Base-by-base conservation (phyloP, 2,329 filamentous ascomycete genomes). In the Monosporascus sp. region DNA sequence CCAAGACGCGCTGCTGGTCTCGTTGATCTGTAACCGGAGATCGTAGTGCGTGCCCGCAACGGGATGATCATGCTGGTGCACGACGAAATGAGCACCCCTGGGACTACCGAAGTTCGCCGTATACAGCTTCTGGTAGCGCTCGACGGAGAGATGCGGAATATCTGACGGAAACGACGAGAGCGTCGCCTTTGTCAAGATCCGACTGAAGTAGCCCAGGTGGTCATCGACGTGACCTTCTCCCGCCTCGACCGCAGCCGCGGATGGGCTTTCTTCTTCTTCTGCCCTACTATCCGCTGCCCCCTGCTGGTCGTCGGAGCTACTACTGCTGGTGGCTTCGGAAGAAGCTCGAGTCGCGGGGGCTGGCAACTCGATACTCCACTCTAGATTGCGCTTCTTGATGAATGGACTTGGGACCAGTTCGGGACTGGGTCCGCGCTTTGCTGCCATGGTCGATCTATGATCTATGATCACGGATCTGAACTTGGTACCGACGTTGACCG, bases 21-120 rank as follows among this genome's bases (percentile, higher is more conserved):
- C 75, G 31, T 86, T 89, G 64, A 89, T 85, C 65, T 89, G 85
- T 18, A 89, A 72, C 3, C 86, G 76, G 20, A 89, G 73, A 66
- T 89, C 87, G 71, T 89, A 88, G 64, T 87, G 83, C 1, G 77
- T 76, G 24, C 86, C 85, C 9, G 86, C 84, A 44, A 87, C 66
- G 1, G 86, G 87, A 63, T 89, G 86, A 62, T 88, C 85, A 64
- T 90, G 85, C 63, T 90, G 85, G 65, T 89, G 85, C 38, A 89
- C 77, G 49, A 89, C 81, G 62, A 89, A 89, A 65, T 85, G 82
- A 8, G 74, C 70, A 18, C 75, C 75, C 17, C 52, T 44, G 3
- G 54, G 41, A 45, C 52, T 69, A 18, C 65, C 68, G 2, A 59
- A 60, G 47, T 68, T 68, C n/a, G 51, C 48, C 5, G 60, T 56